Conservation (phyloP, 345 rosid species). For the Cardiospermum halicacabum region DNA sequence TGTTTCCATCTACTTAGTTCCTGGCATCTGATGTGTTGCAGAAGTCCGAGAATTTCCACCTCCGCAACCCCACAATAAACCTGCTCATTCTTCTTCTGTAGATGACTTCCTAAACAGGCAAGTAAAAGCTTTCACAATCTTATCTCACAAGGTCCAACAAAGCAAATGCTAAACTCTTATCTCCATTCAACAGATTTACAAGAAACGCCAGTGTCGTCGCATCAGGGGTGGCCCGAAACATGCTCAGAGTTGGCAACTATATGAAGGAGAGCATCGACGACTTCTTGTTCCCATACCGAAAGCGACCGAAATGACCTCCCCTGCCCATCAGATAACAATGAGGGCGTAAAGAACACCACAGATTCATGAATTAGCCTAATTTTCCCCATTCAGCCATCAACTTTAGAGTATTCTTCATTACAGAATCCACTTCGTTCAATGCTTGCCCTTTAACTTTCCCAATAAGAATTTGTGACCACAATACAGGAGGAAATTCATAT, state of each 20-base stretch:
- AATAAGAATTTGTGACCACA: neutral
- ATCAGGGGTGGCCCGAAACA: conserved; percentile 53
- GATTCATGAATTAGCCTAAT: neutral
- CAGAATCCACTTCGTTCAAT: neutral
- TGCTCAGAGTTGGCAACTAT: conserved; percentile 51
- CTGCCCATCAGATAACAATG: neutral
- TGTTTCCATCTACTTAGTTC: neutral
- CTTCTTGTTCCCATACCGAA: conserved; percentile 39
- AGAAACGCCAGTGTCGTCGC: conserved; percentile 63
- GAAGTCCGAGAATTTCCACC: conserved; percentile 42
- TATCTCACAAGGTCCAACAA: neutral
- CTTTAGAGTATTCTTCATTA: neutral
- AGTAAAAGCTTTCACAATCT: conserved; percentile 9
- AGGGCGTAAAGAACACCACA: neutral
- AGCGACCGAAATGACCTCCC: conserved; percentile 46
- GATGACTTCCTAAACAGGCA: conserved; percentile 59
- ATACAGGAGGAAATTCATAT: neutral
- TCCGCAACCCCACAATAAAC: conserved; percentile 29
- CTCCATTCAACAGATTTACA: conserved; percentile 38
- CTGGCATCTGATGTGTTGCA: conserved; percentile 17
- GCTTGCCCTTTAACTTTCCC: neutral
- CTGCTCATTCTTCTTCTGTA: conserved; percentile 24
- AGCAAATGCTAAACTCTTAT: neutral
- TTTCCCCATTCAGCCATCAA: neutral
- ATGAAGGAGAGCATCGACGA: conserved; percentile 53